phyloP scores from a whole-genome alignment of 2,329 filamentous ascomycete genomes.

The Fusarium sp. region DNA sequence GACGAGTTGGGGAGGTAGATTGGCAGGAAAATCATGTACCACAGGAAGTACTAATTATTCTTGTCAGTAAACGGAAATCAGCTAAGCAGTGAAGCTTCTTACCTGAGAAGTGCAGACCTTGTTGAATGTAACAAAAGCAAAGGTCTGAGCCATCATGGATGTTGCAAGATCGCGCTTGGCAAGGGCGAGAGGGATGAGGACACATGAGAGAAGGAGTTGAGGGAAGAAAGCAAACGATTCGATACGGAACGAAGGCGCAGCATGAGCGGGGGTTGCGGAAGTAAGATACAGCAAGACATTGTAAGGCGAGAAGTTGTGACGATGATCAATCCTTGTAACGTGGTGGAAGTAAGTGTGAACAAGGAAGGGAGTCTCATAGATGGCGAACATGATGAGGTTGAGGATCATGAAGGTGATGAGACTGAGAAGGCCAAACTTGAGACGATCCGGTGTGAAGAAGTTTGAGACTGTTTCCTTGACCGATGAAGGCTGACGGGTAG shows the following conservation, averaged over 20 bases:
- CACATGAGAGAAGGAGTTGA: slow-evolving; percentile 81
- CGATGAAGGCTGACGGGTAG: slow-evolving; percentile 27
- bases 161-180: slow-evolving; percentile 84
- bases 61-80: slow-evolving; percentile 22
- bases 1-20: slow-evolving; percentile 88
- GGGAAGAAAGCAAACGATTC: slow-evolving; percentile 91
- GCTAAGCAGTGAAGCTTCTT: slow-evolving; percentile 46
- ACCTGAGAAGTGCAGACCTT: slow-evolving; percentile 99
- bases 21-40: slow-evolving; percentile 95
- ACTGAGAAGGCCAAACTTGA: slow-evolving; percentile 71
- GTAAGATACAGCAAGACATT: slow-evolving; percentile 90
- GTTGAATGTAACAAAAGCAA: slow-evolving; percentile 97
- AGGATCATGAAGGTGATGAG: slow-evolving; percentile 77
- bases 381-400: slow-evolving; percentile 81
- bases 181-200: slow-evolving; percentile 79
- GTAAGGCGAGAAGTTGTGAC: slow-evolving; percentile 98
- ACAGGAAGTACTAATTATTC: slow-evolving; percentile 84
- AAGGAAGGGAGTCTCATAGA: slow-evolving; percentile 84
- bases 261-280: slow-evolving; percentile 67
- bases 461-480: slow-evolving; percentile 41
- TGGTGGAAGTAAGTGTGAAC: slow-evolving; percentile 95
- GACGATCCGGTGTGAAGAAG: slow-evolving; percentile 65
- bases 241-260: slow-evolving; percentile 57
- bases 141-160: slow-evolving; percentile 93
- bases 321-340: slow-evolving; percentile 90